Percentiles rank a stretch among this genome's conserved stretches.
phyloP scores from a whole-genome alignment of 2,329 filamentous ascomycete species.

The Phoma herbarum region DNA sequence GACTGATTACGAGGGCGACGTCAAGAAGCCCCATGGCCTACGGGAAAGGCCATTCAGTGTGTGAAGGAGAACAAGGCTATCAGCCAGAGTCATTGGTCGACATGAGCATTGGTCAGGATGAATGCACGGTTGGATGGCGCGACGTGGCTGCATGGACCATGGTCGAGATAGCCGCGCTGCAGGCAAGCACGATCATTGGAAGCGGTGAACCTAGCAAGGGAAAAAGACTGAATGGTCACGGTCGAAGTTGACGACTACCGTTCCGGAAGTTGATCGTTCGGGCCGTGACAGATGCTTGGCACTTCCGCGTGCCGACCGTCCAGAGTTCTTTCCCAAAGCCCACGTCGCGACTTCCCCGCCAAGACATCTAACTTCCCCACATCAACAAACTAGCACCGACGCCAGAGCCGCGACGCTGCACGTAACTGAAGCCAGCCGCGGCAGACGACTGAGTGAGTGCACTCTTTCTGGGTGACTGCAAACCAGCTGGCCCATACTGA shows the following conservation, averaged over 20 bases:
- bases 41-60: neutral
- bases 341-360: conserved; percentile 23
- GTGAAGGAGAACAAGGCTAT: conserved; percentile 5
- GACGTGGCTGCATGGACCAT: conserved; percentile 18
- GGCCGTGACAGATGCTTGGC: conserved; percentile 15
- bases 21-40: neutral
- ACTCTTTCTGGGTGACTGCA: neutral
- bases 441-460: conserved; percentile 4
- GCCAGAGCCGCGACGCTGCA: conserved; percentile 10
- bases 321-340: conserved; percentile 12
- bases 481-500: neutral
- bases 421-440: neutral
- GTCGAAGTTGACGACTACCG: conserved; percentile 7
- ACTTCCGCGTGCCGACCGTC: conserved; percentile 2
- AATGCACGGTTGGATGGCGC: conserved; percentile 15
- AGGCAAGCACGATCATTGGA: conserved; percentile 17
- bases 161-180: conserved; percentile 23
- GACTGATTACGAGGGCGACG: conserved; percentile 6
- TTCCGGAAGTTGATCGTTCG: conserved; percentile 16
- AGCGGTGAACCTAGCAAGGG: conserved; percentile 15
- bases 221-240: neutral
- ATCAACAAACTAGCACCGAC: conserved; percentile 18
- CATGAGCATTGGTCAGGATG: conserved; percentile 5
- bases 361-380: conserved; percentile 22
- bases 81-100: conserved; percentile 11